Base-by-base conservation (phyloP, 2,329 filamentous ascomycete genomes). In the Xylariales sp. region DNA sequence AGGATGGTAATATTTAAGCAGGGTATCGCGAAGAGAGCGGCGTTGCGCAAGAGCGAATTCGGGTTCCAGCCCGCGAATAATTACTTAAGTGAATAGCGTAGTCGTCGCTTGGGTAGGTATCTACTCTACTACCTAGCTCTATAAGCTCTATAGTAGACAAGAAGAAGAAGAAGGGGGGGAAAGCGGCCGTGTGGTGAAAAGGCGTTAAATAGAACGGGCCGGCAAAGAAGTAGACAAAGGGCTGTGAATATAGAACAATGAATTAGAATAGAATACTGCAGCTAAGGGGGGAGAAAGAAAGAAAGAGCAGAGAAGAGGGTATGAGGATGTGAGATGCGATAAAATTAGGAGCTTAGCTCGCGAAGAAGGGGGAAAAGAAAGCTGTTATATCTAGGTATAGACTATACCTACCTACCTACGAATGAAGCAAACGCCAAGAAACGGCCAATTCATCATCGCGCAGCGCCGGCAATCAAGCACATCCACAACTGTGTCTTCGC, bases 61-160 rank as follows among this genome's bases (percentile, higher is more conserved):
- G 23, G 52, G 49, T 50, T 23, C 61, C 45, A 63, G 61, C 61
- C 30, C 52, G 16, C 34, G 18, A 14, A 32, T 34, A 14, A 34
- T 46, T 14, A 23, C 23, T 1, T 23, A 45, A 46, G 12, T 36
- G 32, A 18, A 18, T 54, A 12, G 50, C 6, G 53, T 14, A 36
- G 5, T 41, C 3, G 34, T 39, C 52, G 36, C 32, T 18, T 23
- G 2, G 23, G 23, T 23, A 23, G 23, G 23, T 23, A 23, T 23
- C 23, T 23, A 23, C 34, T 30, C 39, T 41, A 14, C 39, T 41
- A 14, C 14, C 39, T 41, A 41, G 39, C 10, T 41, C 39, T 12
- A 12, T 41, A 14, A 14, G 36, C 9, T 39, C 8, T 39, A 8
- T 43, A 12, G 14, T 30, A 56, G 18, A 41, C 4, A 1, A 30